Base-by-base conservation (phyloP, 768 basidiomycete species). In the Rhizopogon vesiculosus region DNA sequence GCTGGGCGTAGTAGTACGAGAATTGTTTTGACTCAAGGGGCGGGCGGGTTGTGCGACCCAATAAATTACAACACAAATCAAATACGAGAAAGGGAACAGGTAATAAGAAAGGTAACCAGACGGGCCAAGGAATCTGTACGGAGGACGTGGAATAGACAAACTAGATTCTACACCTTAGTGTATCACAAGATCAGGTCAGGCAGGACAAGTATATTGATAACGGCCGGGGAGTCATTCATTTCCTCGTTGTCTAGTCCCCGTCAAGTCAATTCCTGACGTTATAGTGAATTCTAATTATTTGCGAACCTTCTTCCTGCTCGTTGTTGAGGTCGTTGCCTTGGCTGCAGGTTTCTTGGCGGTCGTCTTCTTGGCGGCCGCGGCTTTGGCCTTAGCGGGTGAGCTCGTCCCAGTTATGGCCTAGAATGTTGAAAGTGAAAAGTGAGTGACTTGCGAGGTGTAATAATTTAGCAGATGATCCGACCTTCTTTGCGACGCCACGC, bases 401-500 rank as follows among this genome's bases (percentile, higher is more conserved):
- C 71, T 74, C 0, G 74, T 72, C 8, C 84, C 82, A 40, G 80
- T 85, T 25, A 78, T 72, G 59, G 76, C 74, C 85, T 86, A 61
- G 19, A 38, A 61, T 31, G 42, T 61, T 42, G n/a, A 16, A 51
- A 41, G 46, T 35, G 31, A 44, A 16, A 51, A 41, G 46, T 35
- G 31, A 44, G 44, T 16, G 39, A 33, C 51, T 46, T 25, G 51
- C 8, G n/a, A 15, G 40, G 7, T 48, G 42, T 5, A 42, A 56
- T 51, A 16, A 50, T 33, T 39, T 16, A 19, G 1, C 5, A 15
- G 16, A 12, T 16, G 19, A 38, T 58, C 61, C 39, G 43, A 84
- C 84, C 82, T 87, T 89, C 78, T 89, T 89, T 8, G 79, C 82
- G 1, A 76, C 45, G 33, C 77, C 82, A 35, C 82, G 75, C 66